Conservation (phyloP, 1,284 basidiomycete genomes). For the Neotropicomus parvogracilis region DNA sequence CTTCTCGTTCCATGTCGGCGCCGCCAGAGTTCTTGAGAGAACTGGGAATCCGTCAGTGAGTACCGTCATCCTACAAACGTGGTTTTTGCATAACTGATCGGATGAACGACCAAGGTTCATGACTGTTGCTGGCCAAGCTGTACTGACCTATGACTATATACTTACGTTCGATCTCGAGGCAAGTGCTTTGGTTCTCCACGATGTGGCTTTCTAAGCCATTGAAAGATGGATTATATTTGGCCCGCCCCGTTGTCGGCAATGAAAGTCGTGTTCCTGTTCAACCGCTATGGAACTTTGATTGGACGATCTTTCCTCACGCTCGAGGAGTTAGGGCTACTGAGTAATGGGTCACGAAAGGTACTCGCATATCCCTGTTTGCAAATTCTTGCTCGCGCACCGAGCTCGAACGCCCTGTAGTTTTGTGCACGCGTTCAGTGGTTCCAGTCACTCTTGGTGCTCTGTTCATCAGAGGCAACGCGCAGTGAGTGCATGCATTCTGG, state of each 20-base stretch:
- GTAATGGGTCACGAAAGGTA: slow-evolving; percentile 1
- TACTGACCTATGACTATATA: slow-evolving; percentile 18
- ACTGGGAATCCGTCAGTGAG: slow-evolving; percentile 3
- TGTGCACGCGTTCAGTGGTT: slow-evolving; percentile 1
- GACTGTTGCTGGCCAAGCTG: slow-evolving; percentile 5
- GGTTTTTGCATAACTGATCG: not conserved
- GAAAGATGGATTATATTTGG: slow-evolving; percentile 17
- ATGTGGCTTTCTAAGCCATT: not conserved
- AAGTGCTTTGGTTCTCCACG: not conserved
- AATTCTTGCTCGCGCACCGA: not conserved
- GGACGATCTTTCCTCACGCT: slow-evolving; percentile 3
- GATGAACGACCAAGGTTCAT: not conserved
- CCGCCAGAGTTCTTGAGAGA: not conserved
- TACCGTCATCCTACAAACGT: not conserved
- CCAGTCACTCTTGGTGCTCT: not conserved
- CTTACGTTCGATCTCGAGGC: slow-evolving; percentile 19
- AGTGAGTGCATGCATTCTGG: not conserved
- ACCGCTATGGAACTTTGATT: slow-evolving; percentile 6
- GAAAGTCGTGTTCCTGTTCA: slow-evolving; percentile 14
- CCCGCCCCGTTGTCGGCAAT: slow-evolving; percentile 11
- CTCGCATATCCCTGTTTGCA: not conserved
- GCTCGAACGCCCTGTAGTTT: not conserved
- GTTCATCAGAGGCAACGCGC: slow-evolving; percentile 4
- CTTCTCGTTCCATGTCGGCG: slow-evolving; percentile 1
- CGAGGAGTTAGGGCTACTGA: slow-evolving; percentile 3